Evolutionary conservation across 2,329 filamentous ascomycete species (phyloP).

Genomic region (Fusarium gaditjirri): DNA sequence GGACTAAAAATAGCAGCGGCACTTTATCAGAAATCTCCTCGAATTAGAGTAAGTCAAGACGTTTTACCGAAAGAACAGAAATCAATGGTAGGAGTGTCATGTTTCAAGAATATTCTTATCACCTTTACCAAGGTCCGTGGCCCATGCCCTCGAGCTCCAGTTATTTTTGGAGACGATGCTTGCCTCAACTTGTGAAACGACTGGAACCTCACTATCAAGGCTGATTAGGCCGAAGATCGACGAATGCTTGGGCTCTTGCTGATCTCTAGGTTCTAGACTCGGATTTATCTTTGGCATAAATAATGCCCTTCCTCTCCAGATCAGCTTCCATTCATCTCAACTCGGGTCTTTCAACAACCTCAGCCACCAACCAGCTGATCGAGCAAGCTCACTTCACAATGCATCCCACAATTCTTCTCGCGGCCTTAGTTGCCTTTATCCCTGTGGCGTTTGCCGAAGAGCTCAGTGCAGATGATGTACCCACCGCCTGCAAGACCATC

Average conservation of each 20-base stretch:
- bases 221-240: neutral
- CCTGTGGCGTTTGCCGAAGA: neutral
- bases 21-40: neutral
- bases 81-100: rapidly evolving
- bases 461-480: neutral
- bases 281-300: neutral
- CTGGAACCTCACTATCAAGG: neutral
- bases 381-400: neutral
- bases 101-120: neutral
- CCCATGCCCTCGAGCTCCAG: neutral
- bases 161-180: neutral
- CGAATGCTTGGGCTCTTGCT: neutral
- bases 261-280: neutral
- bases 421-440: rapidly evolving
- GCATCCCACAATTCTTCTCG: neutral
- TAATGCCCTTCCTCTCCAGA: neutral
- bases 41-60: no score
- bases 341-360: neutral
- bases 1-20: neutral
- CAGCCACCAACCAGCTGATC: neutral
- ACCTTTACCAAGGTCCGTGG: neutral
- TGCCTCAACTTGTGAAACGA: neutral
- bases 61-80: neutral
- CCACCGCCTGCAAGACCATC: neutral
- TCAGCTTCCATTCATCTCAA: neutral